Conservation (phyloP, 2,329 filamentous ascomycete genomes). For the Pseudogymnoascus sp. region DNA sequence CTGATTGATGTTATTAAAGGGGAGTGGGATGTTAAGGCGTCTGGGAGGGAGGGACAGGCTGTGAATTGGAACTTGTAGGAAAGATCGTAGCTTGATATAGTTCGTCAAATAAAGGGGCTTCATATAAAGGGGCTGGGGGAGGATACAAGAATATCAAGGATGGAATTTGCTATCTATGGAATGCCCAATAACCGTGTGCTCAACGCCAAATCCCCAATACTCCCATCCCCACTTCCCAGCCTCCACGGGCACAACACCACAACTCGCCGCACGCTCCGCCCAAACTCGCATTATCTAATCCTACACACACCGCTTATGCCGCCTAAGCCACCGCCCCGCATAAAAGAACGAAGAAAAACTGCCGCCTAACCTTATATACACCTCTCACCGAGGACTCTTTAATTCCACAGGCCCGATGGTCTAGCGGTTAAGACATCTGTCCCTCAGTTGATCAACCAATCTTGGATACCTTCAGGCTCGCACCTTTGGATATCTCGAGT, state of each 20-base stretch:
- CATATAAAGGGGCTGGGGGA: neutral
- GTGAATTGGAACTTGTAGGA: neutral
- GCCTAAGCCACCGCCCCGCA: neutral
- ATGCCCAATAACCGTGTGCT: neutral
- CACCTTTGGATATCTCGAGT: neutral
- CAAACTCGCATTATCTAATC: neutral
- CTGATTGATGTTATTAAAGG: conserved; percentile 46
- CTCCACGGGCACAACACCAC: neutral
- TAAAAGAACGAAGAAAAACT: neutral
- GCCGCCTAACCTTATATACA: neutral
- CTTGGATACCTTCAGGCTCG: neutral
- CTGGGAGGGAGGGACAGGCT: neutral
- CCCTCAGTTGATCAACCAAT: neutral
- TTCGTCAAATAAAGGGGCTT: neutral
- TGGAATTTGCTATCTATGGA: neutral
- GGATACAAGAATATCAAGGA: neutral
- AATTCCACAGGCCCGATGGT: neutral
- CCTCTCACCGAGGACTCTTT: neutral
- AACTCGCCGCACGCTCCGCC: neutral
- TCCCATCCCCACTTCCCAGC: neutral
- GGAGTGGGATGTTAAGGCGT: conserved; percentile 13
- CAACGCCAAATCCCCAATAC: neutral
- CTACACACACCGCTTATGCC: neutral
- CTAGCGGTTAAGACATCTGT: neutral
- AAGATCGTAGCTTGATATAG: neutral